A percentile compares a stretch with the other conserved stretches of the same genome.
Evolutionary conservation across 805 yeast species (phyloP).

Genomic region (Saturnispora diversa): DNA sequence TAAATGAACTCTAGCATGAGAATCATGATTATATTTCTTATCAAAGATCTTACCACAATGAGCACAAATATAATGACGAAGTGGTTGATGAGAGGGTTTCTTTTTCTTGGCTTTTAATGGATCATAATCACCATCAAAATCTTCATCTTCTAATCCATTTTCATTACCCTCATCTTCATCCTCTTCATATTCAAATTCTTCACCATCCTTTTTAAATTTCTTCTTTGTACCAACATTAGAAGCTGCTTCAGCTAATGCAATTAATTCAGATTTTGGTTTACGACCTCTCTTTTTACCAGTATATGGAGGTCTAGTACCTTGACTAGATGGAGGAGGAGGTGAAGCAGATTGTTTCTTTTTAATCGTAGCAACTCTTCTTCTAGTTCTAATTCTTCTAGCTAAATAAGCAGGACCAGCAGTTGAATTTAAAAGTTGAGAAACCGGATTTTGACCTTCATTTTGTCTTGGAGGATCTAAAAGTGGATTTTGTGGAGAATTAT

Average conservation of each 20-base stretch:
- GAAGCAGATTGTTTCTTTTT: conserved; percentile 6
- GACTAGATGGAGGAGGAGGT: conserved; percentile 1
- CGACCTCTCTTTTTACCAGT: conserved; percentile 12
- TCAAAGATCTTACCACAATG: conserved; percentile 16
- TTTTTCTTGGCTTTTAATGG: conserved; percentile 1
- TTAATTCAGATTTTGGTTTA: conserved; percentile 10
- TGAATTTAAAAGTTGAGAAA: conserved; percentile 7
- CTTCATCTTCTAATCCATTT: background rate
- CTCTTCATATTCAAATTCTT: conserved; percentile 1
- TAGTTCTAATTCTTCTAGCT: conserved; percentile 9
- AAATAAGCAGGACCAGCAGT: conserved; percentile 9
- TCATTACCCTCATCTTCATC: conserved; percentile 1
- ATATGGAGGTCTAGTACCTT: conserved; percentile 4
- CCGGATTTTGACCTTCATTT: conserved; percentile 8
- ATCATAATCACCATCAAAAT: conserved; percentile 6
- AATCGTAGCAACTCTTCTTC: conserved; percentile 9
- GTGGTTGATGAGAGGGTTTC: background rate
- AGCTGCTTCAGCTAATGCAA: conserved; percentile 12
- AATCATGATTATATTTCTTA: conserved; percentile 16
- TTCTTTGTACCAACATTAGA: conserved; percentile 1
- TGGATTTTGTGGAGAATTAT: conserved; percentile 8
- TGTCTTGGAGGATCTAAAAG: conserved; percentile 9
- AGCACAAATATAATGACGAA: conserved; percentile 11
- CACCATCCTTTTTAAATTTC: background rate
- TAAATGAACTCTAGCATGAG: conserved; percentile 16